These are phyloP conservation scores for Coemansia sp. DNA, from an alignment of 192 early-diverging fungal genomes.

Conservation along the genomic window DNA sequence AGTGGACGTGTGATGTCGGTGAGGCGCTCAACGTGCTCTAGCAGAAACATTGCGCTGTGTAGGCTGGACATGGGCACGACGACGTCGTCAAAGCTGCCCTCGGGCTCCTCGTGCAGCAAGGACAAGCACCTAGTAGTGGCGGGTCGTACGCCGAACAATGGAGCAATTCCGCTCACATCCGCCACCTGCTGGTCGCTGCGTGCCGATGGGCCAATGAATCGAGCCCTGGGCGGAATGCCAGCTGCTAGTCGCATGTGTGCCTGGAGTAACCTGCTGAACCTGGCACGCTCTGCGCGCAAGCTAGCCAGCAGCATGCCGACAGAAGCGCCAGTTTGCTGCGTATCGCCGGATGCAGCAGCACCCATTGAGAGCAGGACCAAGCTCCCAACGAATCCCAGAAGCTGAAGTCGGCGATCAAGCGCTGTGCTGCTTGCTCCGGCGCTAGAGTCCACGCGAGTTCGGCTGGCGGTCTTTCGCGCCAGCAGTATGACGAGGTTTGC, in stretches of 20 bases:
- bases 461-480: background rate
- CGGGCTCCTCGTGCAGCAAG: conserved; percentile 11
- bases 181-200: background rate
- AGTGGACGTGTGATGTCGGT: conserved; percentile 14
- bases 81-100: conserved; percentile 19
- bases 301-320: conserved; percentile 12
- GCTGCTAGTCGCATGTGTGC: conserved; percentile 37
- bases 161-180: background rate
- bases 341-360: background rate
- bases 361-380: conserved; percentile 14
- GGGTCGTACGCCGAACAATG: background rate
- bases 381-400: conserved; percentile 16
- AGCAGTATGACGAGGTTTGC: background rate
- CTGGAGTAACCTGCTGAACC: conserved; percentile 30
- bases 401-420: conserved; percentile 13
- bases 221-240: background rate
- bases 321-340: background rate
- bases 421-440: too few relatives aligned
- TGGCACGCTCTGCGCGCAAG: conserved; percentile 27
- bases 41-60: conserved; percentile 20
- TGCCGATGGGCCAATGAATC: background rate
- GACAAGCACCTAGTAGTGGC: background rate
- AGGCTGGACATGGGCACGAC: conserved; percentile 29
- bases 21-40: conserved; percentile 29
- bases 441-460: background rate